Conservation (phyloP, 116 monocot species). For the Trichopus zeylanicus region DNA sequence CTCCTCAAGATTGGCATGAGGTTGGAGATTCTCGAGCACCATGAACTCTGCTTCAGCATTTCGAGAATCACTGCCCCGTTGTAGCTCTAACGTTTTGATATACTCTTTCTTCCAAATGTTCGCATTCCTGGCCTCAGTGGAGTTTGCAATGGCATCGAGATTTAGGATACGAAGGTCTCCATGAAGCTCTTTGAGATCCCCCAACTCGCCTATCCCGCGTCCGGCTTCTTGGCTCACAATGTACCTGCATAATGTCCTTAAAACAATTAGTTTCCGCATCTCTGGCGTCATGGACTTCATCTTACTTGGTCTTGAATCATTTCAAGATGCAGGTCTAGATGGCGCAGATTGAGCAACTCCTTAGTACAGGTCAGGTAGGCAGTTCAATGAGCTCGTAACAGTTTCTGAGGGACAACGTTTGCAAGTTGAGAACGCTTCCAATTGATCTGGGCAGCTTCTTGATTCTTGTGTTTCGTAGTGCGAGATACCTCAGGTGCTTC, state of each 20-base stretch:
- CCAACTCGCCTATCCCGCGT: conserved; percentile 7
- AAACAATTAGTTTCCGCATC: not conserved
- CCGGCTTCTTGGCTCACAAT: not conserved
- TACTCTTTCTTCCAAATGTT: not conserved
- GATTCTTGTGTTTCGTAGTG: conserved; percentile 12
- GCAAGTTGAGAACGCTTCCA: conserved; percentile 9
- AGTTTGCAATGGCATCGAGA: conserved; percentile 3
- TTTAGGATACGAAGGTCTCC: conserved; percentile 2
- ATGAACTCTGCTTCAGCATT: not conserved
- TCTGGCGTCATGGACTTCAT: not conserved
- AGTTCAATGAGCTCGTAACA: conserved; percentile 12
- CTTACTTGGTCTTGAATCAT: not conserved
- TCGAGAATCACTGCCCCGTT: not conserved
- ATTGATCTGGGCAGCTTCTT: conserved; percentile 16
- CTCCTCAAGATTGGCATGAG: conserved; percentile 9
- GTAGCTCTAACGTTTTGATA: not conserved
- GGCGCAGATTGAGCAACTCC: conserved; percentile 11
- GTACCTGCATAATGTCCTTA: conserved; percentile 7
- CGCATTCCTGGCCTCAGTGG: not conserved
- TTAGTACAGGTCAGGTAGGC: conserved; percentile 14
- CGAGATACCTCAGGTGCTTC: conserved; percentile 15
- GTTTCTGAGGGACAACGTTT: conserved; percentile 15
- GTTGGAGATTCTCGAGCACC: conserved; percentile 9
- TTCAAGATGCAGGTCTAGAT: conserved; percentile 5
- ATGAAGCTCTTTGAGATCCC: not conserved